Conservation (phyloP, 2,329 filamentous ascomycete species). For the Fusarium torulosum region DNA sequence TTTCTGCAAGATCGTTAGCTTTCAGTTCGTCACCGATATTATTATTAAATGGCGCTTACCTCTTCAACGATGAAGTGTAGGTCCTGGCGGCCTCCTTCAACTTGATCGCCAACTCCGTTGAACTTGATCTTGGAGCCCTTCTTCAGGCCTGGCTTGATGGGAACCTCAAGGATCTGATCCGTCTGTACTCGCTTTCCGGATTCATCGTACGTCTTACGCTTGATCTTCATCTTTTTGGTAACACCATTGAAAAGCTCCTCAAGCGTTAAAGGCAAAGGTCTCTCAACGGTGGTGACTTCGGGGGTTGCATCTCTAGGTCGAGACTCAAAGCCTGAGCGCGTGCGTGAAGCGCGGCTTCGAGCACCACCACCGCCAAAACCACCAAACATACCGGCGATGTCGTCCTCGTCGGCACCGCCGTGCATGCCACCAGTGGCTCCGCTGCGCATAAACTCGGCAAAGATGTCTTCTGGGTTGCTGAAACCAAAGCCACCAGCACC, state of each 20-base stretch:
- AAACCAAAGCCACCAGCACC: constrained; percentile 79
- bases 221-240: constrained; percentile 98
- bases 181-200: constrained; percentile 86
- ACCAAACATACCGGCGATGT: constrained; percentile 68
- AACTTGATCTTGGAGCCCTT: constrained; percentile 99
- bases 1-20: constrained; percentile 73
- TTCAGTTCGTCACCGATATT: constrained; percentile 35
- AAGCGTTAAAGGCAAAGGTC: constrained; percentile 81
- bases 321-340: constrained; percentile 56
- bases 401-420: constrained; percentile 59
- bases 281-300: constrained; percentile 92
- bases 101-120: constrained; percentile 95
- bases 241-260: constrained; percentile 90
- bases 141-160: constrained; percentile 95
- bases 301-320: constrained; percentile 66
- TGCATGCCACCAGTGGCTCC: constrained; percentile 56
- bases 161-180: constrained; percentile 92
- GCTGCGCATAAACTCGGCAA: constrained; percentile 81
- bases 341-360: constrained; percentile 57
- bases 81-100: constrained; percentile 95
- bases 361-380: constrained; percentile 58
- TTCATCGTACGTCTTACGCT: constrained; percentile 92
- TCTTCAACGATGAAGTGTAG: constrained; percentile 95
- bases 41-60: constrained; percentile 65
- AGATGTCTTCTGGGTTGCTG: constrained; percentile 85